Evolutionary conservation across 2,329 filamentous ascomycete genomes (phyloP), one percentile per base, ranked within the genome.

Genomic region (Xylariaceae sp.): DNA sequence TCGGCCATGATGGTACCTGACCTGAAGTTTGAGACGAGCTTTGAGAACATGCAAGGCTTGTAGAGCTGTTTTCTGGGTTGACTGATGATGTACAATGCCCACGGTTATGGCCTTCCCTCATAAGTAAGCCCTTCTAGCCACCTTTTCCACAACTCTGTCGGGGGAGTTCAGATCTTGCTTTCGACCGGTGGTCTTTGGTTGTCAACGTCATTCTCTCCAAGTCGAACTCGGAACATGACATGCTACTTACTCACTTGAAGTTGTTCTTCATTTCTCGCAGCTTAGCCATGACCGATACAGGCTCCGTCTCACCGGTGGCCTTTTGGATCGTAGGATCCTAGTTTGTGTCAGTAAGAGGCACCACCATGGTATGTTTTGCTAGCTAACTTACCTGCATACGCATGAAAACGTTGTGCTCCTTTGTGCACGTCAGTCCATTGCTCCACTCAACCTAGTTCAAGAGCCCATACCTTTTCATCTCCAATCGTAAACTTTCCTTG

Each of bases 321-420:
- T 89, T 86, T 60, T 94, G 88, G 40, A 98, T 83, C 47, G 78
- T 79, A 0, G 89, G 86, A 55, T 96, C 90, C 78, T 89, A 30
- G 15, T 12, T 26, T 11, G 11, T 11, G 22, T 26, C 22, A 26
- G 11, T 26, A 26, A 26, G 22, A 26, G 22, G 22, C 15, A 18
- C 22, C 19, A 17, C 9, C 18, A 3, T 34, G 19, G n/a, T 4
- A 7, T 28, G 22, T 4, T 11, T 11, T 19, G 29, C 24, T n/a
- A 22, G 34, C 15, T 11, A 17, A 66, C 79, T 71, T 68, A 88
- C 86, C 54, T 85, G 73, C 28, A 94, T 76, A 52, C 87, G 79
- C 93, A 98, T 97, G 59, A 98, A 98, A 2, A 95, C 88, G 58
- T 98, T 98, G 64, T 97, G 89, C 68, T 87, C 71, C 87, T 91